These are phyloP conservation scores for Chalciporus chontae DNA, from an alignment of 768 basidiomycete species.

Conservation along the genomic window DNA sequence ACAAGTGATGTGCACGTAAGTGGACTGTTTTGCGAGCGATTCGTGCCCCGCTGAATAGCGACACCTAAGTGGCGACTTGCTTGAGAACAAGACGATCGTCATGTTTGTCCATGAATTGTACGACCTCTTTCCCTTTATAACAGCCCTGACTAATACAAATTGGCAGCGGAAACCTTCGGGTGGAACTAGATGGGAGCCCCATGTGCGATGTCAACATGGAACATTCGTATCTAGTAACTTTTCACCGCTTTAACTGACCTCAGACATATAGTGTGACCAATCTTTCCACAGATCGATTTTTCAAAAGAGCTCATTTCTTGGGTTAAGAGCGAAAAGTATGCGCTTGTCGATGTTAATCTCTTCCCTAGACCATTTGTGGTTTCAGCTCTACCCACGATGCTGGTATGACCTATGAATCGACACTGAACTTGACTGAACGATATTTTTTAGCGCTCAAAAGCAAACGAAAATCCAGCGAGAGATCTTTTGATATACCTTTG, in stretches of 20 bases:
- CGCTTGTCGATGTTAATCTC: conserved; percentile 85
- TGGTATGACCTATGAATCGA: conserved; percentile 27
- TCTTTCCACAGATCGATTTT: conserved; percentile 70
- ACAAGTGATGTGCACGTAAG: conserved; percentile 90
- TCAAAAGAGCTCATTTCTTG: conserved; percentile 78
- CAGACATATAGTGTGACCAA: background rate
- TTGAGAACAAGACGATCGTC: conserved; percentile 72
- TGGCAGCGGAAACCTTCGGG: conserved; percentile 79
- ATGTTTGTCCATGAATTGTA: conserved; percentile 96
- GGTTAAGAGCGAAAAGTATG: conserved; percentile 63
- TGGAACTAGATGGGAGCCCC: conserved; percentile 72
- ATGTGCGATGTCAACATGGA: conserved; percentile 75
- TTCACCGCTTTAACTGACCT: background rate
- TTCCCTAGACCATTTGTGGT: conserved; percentile 53
- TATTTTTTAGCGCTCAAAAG: conserved; percentile 36
- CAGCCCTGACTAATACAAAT: background rate
- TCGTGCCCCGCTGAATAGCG: conserved; percentile 2
- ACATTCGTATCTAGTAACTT: conserved; percentile 75
- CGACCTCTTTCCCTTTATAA: conserved; percentile 24
- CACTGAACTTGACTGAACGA: background rate
- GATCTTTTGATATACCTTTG: conserved; percentile 82
- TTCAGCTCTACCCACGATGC: conserved; percentile 20
- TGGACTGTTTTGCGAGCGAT: background rate
- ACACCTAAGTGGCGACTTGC: conserved; percentile 62
- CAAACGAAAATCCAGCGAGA: conserved; percentile 42